Base-by-base conservation (phyloP, 2,329 filamentous ascomycete species). In the Fusarium mangiferae region DNA sequence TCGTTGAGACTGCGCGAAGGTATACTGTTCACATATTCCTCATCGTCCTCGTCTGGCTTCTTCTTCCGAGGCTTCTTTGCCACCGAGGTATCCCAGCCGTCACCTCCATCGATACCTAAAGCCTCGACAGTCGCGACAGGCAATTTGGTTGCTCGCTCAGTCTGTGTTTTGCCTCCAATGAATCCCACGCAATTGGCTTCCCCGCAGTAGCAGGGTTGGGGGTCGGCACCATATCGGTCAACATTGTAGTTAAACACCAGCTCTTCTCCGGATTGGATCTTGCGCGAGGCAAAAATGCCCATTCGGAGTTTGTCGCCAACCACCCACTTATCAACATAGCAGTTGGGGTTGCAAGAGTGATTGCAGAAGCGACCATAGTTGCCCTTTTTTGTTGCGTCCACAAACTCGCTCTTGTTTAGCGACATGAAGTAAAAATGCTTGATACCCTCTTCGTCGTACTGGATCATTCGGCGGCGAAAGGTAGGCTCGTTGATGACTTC, bases 401-500 rank as follows among this genome's bases (percentile, higher is more conserved):
- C 95, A 80, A 98, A 99, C 82, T 98, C 96, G 79, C 92, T 94
- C 82, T 97, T 97, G 80, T 91, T 97, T 71, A 99, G 91, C 35
- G 96, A 98, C 96, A 99, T 99, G 86, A 99, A 99, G 84, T 99
- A 99, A 83, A 99, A 99, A 84, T 99, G 96, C 83, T 97, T 98
- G 87, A 99, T 98, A 70, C 95, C 95, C 82, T 98, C 94, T 54
- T 96, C 90, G 80, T 98, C 95, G 83, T 99, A 99, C 79, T 97
- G 93, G 44, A 94, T 86, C 91, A 97, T 98, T 70, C 96, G 94
- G 66, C 91, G 91, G 63, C 95, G 93, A 80, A 98, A 98, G 17
- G 93, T 93, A 36, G 90, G 89, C 83, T 99, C 96, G 78, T 97
- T 96, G 81, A 99, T 98, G 77, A 98, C 96, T 84, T 99, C 96